Evolutionary conservation across 164 flowering plant species (phyloP), one percentile per base, ranked within the genome.

Genomic region (Chimonanthus praecox): DNA sequence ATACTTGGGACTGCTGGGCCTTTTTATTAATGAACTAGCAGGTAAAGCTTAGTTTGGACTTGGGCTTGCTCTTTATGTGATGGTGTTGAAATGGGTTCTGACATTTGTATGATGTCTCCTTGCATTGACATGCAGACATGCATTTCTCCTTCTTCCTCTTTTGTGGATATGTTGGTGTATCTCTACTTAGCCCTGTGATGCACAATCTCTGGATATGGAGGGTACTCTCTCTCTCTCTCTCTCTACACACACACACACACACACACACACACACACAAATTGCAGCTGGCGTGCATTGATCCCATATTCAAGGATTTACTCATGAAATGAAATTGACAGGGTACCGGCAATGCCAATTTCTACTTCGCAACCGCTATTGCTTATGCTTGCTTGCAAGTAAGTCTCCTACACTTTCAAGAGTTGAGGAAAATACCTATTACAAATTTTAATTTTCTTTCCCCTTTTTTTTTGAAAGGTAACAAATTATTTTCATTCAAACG

Each of bases 131-230:
- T 82, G 84, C 97, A 93, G 99, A 92, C 51, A 89, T 93, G 97
- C 79, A 85, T 20, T 93, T 89, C 80, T 90, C 98, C 54, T 93
- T 93, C 85, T 89, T 93, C 84, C 91, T 93, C 70, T 88, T 93
- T 76, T 90, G 91, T 74, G 99, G 94, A 74, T 95, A 89, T 79
- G 75, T 88, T 72, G 99, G 99, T 64, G 89, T 91, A 66, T 84
- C 85, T 33, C 93, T 95, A 49, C 94, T 95, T 49, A 95, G 98
- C 83, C 96, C 97, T 77, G 91, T 95, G 71, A 95, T 93, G 99
- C 99, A 95, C 88, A 95, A 95, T 70, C 83, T 95, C 6, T 93
- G 98, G 99, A 90, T 95, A 78, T 95, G 98, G 99, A 92, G 99
- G 93, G 99, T 92, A 84, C 16, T 74, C 47, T 61, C 79, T 67